Conservation (phyloP, 2,329 filamentous ascomycete genomes). For the Arthroderma sp. region DNA sequence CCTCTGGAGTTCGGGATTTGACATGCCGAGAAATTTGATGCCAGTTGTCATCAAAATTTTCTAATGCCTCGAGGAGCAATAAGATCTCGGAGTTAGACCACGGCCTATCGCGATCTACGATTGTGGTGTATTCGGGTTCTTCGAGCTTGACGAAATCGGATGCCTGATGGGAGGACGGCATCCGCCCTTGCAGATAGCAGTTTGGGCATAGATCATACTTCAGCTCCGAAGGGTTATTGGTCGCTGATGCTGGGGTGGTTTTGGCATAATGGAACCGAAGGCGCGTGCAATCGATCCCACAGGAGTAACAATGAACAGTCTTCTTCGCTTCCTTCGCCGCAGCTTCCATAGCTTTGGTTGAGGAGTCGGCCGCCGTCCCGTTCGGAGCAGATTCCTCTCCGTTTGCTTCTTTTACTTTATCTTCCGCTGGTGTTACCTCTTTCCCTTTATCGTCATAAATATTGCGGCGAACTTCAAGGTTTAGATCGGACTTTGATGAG, state of each 20-base stretch:
- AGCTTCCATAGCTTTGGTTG: constrained; percentile 50
- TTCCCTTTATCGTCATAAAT: constrained; percentile 90
- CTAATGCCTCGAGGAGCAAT: constrained; percentile 78
- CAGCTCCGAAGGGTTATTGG: constrained; percentile 43
- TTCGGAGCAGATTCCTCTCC: constrained; percentile 63
- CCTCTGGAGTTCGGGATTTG: constrained; percentile 77
- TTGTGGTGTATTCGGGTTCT: constrained; percentile 65
- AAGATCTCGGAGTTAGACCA: constrained; percentile 88
- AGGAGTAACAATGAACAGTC: constrained; percentile 71
- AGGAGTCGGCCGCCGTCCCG: constrained; percentile 41
- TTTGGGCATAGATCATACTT: constrained; percentile 85
- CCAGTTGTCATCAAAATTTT: constrained; percentile 94
- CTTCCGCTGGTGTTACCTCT: constrained; percentile 58
- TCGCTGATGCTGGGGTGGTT: constrained; percentile 41
- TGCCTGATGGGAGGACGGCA: constrained; percentile 64
- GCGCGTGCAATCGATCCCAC: constrained; percentile 75
- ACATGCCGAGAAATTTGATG: constrained; percentile 84
- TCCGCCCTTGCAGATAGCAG: constrained; percentile 73
- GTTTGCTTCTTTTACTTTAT: constrained; percentile 50
- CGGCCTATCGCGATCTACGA: constrained; percentile 70
- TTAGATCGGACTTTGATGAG: constrained; percentile 64
- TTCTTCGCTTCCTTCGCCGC: constrained; percentile 50
- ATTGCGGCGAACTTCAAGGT: constrained; percentile 85
- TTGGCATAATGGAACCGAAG: constrained; percentile 60
- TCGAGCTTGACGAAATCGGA: constrained; percentile 81